Conservation (phyloP, 257 asterid genomes). For the Plectranthus barbatus region DNA sequence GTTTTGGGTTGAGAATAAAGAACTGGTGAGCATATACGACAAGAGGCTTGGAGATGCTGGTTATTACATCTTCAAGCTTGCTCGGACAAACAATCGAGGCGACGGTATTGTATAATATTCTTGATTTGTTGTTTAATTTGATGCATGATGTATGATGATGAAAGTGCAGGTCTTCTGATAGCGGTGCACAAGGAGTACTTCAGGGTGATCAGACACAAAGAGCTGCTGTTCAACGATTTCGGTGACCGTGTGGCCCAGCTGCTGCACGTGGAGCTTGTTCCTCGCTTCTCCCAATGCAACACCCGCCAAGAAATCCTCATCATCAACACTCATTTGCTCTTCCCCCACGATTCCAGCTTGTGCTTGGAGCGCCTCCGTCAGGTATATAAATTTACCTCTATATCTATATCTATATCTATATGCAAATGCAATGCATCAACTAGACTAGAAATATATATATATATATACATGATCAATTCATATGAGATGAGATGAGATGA, state of each 20-base stretch:
- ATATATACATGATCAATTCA: too few species aligned
- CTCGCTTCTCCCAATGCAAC: constrained; percentile 52
- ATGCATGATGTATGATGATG: too few species aligned
- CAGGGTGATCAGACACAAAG: constrained; percentile 65
- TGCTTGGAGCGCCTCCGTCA: constrained; percentile 90
- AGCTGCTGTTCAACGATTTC: constrained; percentile 86
- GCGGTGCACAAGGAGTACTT: constrained; percentile 86
- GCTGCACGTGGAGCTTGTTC: constrained; percentile 69
- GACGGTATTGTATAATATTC: constrained; percentile 41
- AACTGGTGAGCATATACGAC: constrained; percentile 71
- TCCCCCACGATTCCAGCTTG: constrained; percentile 87
- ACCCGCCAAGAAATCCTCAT: constrained; percentile 82
- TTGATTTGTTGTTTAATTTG: too few species aligned
- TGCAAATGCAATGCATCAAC: too few species aligned
- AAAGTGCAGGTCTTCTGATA: constrained; percentile 76
- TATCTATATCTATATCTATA: too few species aligned
- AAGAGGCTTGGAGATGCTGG: constrained; percentile 96
- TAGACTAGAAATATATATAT: neutral
- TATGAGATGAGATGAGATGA: too few species aligned
- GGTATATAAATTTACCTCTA: constrained; percentile 36
- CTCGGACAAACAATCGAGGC: constrained; percentile 90
- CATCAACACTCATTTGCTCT: constrained; percentile 83
- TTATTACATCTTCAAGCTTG: constrained; percentile 68
- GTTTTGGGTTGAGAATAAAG: constrained; percentile 96
- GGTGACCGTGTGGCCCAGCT: constrained; percentile 99